Conservation (phyloP, 148 eudicot genomes). For the Fagopyrum tataricum region DNA sequence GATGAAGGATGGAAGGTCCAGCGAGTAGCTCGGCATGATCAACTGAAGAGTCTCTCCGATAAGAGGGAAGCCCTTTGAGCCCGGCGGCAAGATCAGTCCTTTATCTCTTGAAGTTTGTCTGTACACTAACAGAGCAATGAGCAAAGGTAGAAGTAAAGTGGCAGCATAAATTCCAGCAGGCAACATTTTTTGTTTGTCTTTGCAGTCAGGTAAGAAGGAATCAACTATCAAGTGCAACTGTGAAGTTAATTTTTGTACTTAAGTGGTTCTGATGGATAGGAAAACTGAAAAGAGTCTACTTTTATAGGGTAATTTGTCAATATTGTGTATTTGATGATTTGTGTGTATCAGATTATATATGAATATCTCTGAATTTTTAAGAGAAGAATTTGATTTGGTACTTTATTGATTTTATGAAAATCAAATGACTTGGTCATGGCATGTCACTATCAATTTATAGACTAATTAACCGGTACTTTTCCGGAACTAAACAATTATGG, state of each 20-base stretch:
- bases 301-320: background rate
- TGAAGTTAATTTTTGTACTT: background rate
- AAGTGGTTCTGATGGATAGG: background rate
- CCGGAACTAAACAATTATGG: background rate
- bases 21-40: conserved; percentile 28
- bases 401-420: background rate
- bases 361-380: background rate
- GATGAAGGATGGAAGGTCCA: conserved; percentile 31
- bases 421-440: background rate
- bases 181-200: conserved; percentile 11
- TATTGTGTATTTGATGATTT: background rate
- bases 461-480: too few species aligned
- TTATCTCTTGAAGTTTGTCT: conserved; percentile 15
- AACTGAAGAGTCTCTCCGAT: conserved; percentile 40
- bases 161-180: conserved; percentile 14
- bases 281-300: background rate
- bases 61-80: conserved; percentile 35
- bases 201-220: background rate
- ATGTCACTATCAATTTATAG: too few species aligned
- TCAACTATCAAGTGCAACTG: background rate
- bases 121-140: conserved; percentile 6
- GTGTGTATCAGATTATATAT: background rate
- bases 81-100: conserved; percentile 26
- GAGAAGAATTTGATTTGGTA: background rate
- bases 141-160: conserved; percentile 16